Base-by-base conservation (phyloP, 176 grass and related monocot genomes). In the Aegilops speltoides region DNA sequence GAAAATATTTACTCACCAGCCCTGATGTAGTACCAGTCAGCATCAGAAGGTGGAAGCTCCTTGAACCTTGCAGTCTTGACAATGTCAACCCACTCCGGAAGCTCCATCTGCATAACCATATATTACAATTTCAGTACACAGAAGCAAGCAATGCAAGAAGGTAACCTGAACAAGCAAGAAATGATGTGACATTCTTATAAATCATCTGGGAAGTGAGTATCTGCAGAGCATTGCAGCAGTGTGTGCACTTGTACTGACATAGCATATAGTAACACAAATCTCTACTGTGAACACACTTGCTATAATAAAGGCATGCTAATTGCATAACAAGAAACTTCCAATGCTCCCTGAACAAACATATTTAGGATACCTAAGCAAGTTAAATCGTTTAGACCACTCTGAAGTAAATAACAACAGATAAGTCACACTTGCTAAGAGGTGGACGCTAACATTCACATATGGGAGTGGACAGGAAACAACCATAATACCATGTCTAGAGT, bases 11-110 rank as follows among this genome's bases (percentile, higher is more conserved):
- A 46, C 52, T 81, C 52, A 95, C 93, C 93, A 87, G 93, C 91
- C 83, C 91, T 88, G 66, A 66, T 95, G 93, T 93, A 95, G 80
- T 95, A 95, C 93, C 91, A 95, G 56, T 95, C 91, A 17, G 88
- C 80, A 20, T 95, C 93, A 79, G 93, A 87, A 3, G 91, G 91
- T 0, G 93, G 91, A 9, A 95, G 93, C 76, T 95, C 93, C 88
- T 93, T 95, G 61, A 95, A 95, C 82, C 90, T 89, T 41, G 89
- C 93, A 29, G 93, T 95, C 71, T 95, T 95, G 28, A 95, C 93
- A 64, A 95, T 95, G 82, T 95, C 93, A 64, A 89, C 89, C 93
- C 93, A 95, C 86, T 95, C 86, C 0, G 93, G 88, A 64, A 95
- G 93, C 85, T 93, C 93, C 91, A 95, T 89, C 93, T 95, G 33